These are phyloP conservation scores for Melampsora abietis-canadensis DNA, from an alignment of 1,284 basidiomycete species.

Conservation along the genomic window DNA sequence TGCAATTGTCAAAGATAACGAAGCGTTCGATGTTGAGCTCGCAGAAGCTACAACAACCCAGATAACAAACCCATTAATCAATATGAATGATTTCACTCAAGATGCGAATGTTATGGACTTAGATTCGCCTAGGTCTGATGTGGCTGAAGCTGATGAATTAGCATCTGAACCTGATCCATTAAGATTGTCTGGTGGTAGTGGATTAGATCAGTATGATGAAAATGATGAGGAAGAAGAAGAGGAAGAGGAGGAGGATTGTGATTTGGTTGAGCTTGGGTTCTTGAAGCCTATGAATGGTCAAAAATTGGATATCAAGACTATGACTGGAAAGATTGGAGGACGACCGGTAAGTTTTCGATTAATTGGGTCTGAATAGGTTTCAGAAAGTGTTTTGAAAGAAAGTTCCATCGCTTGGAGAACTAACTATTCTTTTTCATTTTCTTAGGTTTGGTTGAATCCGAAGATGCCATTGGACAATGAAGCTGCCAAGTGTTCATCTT, in stretches of 20 bases:
- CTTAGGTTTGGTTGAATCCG: constrained; percentile 42
- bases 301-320: constrained; percentile 21
- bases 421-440: neutral
- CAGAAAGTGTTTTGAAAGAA: no score
- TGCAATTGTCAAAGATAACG: constrained; percentile 37
- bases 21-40: constrained; percentile 13
- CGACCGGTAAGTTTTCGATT: constrained; percentile 20
- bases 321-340: constrained; percentile 41
- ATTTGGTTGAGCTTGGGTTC: constrained; percentile 37
- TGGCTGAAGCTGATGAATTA: constrained; percentile 23
- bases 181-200: constrained; percentile 28
- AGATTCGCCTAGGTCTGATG: constrained; percentile 40
- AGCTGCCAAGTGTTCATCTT: constrained; percentile 14
- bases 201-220: neutral
- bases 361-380: neutral
- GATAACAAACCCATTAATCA: neutral
- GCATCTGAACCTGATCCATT: constrained; percentile 10
- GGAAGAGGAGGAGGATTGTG: constrained; percentile 14
- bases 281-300: constrained; percentile 21
- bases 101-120: constrained; percentile 21
- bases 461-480: constrained; percentile 9
- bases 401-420: no score
- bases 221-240: neutral
- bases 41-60: constrained; percentile 9
- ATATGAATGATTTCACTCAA: neutral